Evolutionary conservation across 2,329 filamentous ascomycete genomes (phyloP), one percentile per base, ranked within the genome.

Genomic region (Ophiostoma pallidulum): DNA sequence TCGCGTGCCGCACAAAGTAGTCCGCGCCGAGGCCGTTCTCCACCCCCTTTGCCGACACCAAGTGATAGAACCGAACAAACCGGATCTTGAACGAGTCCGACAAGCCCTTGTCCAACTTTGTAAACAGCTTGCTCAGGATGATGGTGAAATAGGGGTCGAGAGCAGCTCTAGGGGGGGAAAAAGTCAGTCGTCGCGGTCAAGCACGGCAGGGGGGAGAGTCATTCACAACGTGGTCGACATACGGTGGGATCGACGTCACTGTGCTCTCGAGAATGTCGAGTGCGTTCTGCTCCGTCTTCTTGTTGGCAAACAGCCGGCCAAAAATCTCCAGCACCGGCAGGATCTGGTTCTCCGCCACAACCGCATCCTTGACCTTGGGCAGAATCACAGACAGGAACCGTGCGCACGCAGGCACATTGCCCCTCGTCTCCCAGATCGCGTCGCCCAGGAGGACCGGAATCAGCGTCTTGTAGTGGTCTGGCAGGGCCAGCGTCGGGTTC

Each of bases 271-370:
- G 72, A 40, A 98, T 75, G 60, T 98, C 92, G 59, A 97, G 95
- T 1, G 83, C 87, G 59, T 90, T 82, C 18, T 78, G 73, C 62
- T 98, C 92, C 41, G 90, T 90, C 51, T 84, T 82, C 67, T 92
- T 95, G 55, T 78, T 81, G 3, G 77, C 75, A 36, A 96, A 73
- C 10, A 98, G 76, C 59, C 87, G 90, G 64, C 97, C 91, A 73
- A 97, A 98, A 53, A 98, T 92, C 49, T 89, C 87, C n/a, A 98
- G 74, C 41, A 97, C 80, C 4, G 86, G 80, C 61, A 94, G 87
- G 35, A 96, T 65, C 64, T 96, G 88, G 57, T 90, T 85, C 59
- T 85, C 82, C 20, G 79, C 75, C 16, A 86, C 69, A 56, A 98
- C 89, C 37, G 80, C 75, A 49, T 80, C 71, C 4, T 82, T 75